These are phyloP conservation scores for Sphagnum tenellum DNA, from an alignment of 225 moss, liverwort and hornwort genomes.

Conservation along the genomic window DNA sequence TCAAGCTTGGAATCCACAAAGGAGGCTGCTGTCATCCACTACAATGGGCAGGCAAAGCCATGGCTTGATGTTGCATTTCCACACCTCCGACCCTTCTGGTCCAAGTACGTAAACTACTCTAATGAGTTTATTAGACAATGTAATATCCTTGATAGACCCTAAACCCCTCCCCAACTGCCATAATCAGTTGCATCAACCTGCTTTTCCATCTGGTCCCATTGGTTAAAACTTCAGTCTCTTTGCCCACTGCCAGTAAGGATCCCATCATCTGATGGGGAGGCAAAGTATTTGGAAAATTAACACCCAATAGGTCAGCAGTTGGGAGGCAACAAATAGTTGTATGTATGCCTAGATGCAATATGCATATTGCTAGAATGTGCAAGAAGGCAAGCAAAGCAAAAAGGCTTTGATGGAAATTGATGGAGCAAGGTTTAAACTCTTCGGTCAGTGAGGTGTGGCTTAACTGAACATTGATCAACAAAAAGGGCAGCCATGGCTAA, in stretches of 20 bases:
- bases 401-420: constrained; percentile 6
- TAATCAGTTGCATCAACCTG: constrained; percentile 36
- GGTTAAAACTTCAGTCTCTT: constrained; percentile 1
- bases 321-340: constrained; percentile 4
- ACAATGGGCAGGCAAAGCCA: too few relatives aligned
- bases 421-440: constrained; percentile 6
- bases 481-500: constrained; percentile 3
- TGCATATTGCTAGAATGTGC: constrained; percentile 13
- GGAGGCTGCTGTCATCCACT: too few relatives aligned
- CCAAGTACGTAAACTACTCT: too few relatives aligned
- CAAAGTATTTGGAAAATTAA: not conserved
- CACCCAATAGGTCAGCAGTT: not conserved
- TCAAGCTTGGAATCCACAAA: too few relatives aligned
- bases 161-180: constrained; percentile 25
- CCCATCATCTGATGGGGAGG: constrained; percentile 6
- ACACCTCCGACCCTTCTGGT: too few relatives aligned
- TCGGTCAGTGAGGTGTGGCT: constrained; percentile 8
- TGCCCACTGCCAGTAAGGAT: constrained; percentile 1
- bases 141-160: constrained; percentile 26
- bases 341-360: constrained; percentile 1
- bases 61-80: too few relatives aligned
- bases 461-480: constrained; percentile 1
- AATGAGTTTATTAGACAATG: constrained; percentile 8
- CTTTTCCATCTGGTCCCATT: not conserved
- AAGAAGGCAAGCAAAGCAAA: constrained; percentile 8